Evolutionary conservation across 1,284 basidiomycete species (phyloP).

Genomic region (Erythrobasidium hasegawianum): DNA sequence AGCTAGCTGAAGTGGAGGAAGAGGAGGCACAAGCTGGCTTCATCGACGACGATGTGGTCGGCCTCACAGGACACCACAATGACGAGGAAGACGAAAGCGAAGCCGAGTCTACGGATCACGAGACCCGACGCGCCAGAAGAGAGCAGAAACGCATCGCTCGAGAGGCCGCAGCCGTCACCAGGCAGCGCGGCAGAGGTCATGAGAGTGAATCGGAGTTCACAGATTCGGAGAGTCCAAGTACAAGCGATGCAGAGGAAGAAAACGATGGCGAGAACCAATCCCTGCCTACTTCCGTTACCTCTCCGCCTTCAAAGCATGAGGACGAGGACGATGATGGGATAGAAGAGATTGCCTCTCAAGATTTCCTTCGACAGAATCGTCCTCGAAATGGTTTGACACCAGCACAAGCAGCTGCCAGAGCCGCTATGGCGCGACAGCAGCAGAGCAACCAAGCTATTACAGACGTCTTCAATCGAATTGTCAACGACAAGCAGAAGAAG

Average conservation of each 20-base stretch:
- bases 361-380: background rate
- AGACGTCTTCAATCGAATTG: background rate
- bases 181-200: background rate
- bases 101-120: background rate
- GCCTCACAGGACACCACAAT: background rate
- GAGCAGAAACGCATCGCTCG: background rate
- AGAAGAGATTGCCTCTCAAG: background rate
- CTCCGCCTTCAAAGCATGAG: background rate
- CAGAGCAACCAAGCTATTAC: background rate
- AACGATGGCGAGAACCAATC: background rate
- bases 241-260: background rate
- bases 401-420: slow-evolving; percentile 9
- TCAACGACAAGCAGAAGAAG: background rate
- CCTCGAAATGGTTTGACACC: background rate
- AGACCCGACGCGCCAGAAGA: background rate
- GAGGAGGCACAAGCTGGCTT: background rate
- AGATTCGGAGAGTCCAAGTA: background rate
- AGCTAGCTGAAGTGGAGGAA: background rate
- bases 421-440: slow-evolving; percentile 8
- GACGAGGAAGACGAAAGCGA: slow-evolving; percentile 1
- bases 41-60: background rate
- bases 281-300: slow-evolving; percentile 3
- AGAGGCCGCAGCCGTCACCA: background rate
- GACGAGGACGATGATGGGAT: slow-evolving; percentile 7
- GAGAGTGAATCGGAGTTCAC: background rate